Evolutionary conservation across 2,329 filamentous ascomycete genomes (phyloP).

Genomic region (Ambrosiella xylebori): DNA sequence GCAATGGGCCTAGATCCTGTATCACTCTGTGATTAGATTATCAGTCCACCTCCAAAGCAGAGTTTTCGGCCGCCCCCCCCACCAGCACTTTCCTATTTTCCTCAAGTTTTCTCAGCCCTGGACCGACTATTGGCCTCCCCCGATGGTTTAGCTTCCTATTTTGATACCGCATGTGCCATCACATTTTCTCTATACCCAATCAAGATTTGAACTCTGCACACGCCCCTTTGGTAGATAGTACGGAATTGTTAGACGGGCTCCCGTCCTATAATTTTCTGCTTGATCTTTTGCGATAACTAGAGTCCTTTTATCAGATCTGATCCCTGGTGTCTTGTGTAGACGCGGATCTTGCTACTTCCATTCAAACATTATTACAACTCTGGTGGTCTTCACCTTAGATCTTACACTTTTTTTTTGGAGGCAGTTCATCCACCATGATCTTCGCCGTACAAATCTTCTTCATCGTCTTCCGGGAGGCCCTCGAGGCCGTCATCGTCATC

Average conservation of each 20-base stretch:
- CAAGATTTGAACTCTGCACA: background rate
- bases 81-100: no score
- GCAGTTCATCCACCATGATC: slow-evolving; percentile 41
- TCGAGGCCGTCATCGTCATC: slow-evolving; percentile 72
- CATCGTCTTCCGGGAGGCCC: slow-evolving; percentile 70
- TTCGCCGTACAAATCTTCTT: slow-evolving; percentile 75
- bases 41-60: no score
- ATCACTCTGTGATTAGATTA: no score
- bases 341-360: no score
- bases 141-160: background rate
- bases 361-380: background rate
- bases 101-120: no score
- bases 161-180: background rate
- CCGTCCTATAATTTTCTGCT: no score
- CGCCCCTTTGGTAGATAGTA: background rate
- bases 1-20: no score
- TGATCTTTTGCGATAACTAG: no score
- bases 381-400: slow-evolving; percentile 18
- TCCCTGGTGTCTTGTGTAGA: no score
- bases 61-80: no score
- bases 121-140: background rate
- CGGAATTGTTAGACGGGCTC: background rate
- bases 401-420: background rate
- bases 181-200: background rate
- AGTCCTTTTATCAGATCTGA: no score